Conservation (phyloP, 2,329 filamentous ascomycete genomes). For the Ophiocordyceps robertsii region DNA sequence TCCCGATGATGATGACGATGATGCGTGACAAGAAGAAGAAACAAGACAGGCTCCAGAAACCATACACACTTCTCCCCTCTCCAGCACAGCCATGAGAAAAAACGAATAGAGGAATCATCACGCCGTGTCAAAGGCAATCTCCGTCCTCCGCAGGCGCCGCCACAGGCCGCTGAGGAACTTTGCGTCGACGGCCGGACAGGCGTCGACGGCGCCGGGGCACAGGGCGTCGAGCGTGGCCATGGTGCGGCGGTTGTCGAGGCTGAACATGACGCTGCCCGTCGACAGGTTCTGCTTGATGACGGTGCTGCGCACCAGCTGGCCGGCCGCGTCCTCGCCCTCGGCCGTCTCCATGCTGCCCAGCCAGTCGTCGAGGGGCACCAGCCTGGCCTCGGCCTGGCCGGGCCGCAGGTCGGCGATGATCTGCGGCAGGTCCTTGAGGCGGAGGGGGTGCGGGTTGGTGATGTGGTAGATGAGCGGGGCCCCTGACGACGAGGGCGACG, state of each 20-base stretch:
- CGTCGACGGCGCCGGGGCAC: conserved; percentile 6
- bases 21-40: background rate
- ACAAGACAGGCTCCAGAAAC: background rate
- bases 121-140: background rate
- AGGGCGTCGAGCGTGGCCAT: conserved; percentile 4
- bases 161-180: conserved; percentile 6
- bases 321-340: conserved; percentile 5
- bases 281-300: conserved; percentile 10
- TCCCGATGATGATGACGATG: background rate
- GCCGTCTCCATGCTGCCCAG: conserved; percentile 3
- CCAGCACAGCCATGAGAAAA: no score
- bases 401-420: conserved; percentile 7
- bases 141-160: conserved; percentile 6
- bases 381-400: conserved; percentile 2
- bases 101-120: no score
- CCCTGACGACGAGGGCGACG: background rate
- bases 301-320: conserved; percentile 6
- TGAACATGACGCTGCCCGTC: conserved; percentile 12
- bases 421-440: conserved; percentile 8
- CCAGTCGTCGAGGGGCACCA: conserved; percentile 9
- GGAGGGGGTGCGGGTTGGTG: conserved; percentile 10
- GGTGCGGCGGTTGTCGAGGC: conserved; percentile 8
- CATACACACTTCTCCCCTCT: background rate
- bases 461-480: conserved; percentile 9
- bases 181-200: conserved; percentile 8